A percentile compares a stretch with the other conserved stretches of the same genome.
Conservation (phyloP, 2,329 filamentous ascomycete species). For the Mycosphaerelloides madeirae region DNA sequence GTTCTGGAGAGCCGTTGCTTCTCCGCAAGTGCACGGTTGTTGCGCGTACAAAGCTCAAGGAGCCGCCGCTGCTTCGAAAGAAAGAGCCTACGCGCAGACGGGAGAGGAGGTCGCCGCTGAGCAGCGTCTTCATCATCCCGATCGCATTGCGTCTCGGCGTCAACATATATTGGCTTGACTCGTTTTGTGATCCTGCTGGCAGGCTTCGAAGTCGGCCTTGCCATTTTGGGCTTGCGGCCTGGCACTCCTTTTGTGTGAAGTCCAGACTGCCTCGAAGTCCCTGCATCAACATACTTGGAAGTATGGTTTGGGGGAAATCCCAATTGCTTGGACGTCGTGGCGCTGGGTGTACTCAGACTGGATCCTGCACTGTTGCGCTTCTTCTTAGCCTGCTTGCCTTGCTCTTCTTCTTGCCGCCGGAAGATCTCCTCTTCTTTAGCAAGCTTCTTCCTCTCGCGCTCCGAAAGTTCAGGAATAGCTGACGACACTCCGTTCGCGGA, state of each 20-base stretch:
- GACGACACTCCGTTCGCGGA: slow-evolving; percentile 40
- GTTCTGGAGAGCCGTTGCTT: background rate
- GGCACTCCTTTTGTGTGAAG: slow-evolving; percentile 16
- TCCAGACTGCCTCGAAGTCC: slow-evolving; percentile 23
- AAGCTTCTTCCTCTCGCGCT: slow-evolving; percentile 59
- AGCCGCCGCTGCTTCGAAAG: slow-evolving; percentile 30
- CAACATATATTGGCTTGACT: slow-evolving; percentile 23
- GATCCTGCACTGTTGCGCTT: slow-evolving; percentile 55
- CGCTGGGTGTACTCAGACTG: slow-evolving; percentile 47
- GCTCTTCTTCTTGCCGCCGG: slow-evolving; percentile 56
- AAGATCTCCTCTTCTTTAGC: slow-evolving; percentile 60
- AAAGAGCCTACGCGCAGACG: slow-evolving; percentile 22
- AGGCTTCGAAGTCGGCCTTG: slow-evolving; percentile 13
- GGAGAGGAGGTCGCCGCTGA: slow-evolving; percentile 12
- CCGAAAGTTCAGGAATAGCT: slow-evolving; percentile 51
- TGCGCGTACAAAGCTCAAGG: slow-evolving; percentile 31
- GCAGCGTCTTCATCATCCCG: slow-evolving; percentile 30
- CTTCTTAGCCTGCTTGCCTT: slow-evolving; percentile 47
- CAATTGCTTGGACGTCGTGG: slow-evolving; percentile 41
- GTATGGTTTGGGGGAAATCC: slow-evolving; percentile 27
- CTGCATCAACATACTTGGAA: slow-evolving; percentile 27
- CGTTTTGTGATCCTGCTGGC: slow-evolving; percentile 5
- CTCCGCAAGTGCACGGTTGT: slow-evolving; percentile 20
- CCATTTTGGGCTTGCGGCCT: slow-evolving; percentile 19
- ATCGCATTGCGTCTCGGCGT: slow-evolving; percentile 31